Evolutionary conservation across 2,329 filamentous ascomycete genomes (phyloP), one percentile per base, ranked within the genome.

Genomic region (Fusarium fracticaudum): DNA sequence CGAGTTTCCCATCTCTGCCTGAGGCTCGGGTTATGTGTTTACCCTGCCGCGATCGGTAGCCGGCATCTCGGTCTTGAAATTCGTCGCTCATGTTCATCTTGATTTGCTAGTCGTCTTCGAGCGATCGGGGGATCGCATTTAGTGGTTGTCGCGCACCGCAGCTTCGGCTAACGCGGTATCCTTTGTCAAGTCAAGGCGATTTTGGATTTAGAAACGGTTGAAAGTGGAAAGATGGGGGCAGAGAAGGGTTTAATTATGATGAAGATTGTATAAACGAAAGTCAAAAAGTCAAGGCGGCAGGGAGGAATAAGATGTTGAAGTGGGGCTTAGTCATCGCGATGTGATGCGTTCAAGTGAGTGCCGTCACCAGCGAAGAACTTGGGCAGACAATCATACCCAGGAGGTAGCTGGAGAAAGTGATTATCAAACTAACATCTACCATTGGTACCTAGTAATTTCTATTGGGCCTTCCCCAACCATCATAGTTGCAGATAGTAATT

Each of bases 11-110:
- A 73, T 70, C 51, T 77, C 72, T 75, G 70, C 68, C 68, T 68
- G 76, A 78, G 75, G 77, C 80, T 76, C 81, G 79, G 81, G 81
- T 78, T 79, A 74, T 80, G 79, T 77, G 79, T 85, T 86, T 86
- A 86, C 84, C 86, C 84, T 87, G 86, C 84, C 85, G 83, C 83
- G 84, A 83, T 82, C 82, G 85, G 78, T 83, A 81, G 80, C 83
- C 81, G 76, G 84, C 82, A 78, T 83, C 80, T 79, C 72, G 74
- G 72, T 76, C 73, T 68, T 79, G 70, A 69, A 60, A 67, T 69
- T 75, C 67, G 58, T 79, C 69, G 67, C 73, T 74, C 68, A 67
- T 62, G 55, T 73, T 76, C 64, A 75, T 55, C 51, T 26, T 68
- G 43, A 60, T 75, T 63, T 75, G 73, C 63, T 80, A 77, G 57